Evolutionary conservation across 73 alveolate species (phyloP).

Genomic region (Blepharisma japonicum): DNA sequence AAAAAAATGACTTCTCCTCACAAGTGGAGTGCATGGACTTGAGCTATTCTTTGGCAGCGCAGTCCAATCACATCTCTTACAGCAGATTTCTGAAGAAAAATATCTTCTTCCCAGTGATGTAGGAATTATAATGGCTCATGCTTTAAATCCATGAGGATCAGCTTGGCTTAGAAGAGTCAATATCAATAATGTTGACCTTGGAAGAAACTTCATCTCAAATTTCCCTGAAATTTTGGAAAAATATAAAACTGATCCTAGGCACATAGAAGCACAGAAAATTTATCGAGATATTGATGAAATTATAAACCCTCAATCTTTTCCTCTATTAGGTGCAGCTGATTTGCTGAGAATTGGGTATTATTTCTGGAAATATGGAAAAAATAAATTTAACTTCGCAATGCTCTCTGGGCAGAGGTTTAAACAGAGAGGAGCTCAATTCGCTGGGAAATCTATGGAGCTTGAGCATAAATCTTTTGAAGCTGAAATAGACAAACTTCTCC

Average conservation of each 20-base stretch:
- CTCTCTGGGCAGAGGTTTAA: background rate
- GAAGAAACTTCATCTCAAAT: background rate
- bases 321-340: background rate
- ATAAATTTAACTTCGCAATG: background rate
- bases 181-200: background rate
- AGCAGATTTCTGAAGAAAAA: background rate
- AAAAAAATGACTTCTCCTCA: background rate
- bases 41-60: slow-evolving; percentile 16
- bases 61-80: background rate
- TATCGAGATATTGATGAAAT: background rate
- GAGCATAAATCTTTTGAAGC: background rate
- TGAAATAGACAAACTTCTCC: background rate
- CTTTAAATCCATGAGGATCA: slow-evolving; percentile 24
- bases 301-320: background rate
- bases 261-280: background rate
- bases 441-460: background rate
- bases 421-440: background rate
- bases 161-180: slow-evolving; percentile 11
- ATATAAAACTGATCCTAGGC: background rate
- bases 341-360: background rate
- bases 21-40: slow-evolving; percentile 15
- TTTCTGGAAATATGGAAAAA: background rate
- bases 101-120: background rate
- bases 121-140: slow-evolving; percentile 8
- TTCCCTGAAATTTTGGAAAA: background rate